A percentile compares a stretch with the other conserved stretches of the same genome.
These are phyloP conservation scores for Gaertneriomyces sp. DNA, from an alignment of 192 early-diverging fungal species.

Conservation along the genomic window DNA sequence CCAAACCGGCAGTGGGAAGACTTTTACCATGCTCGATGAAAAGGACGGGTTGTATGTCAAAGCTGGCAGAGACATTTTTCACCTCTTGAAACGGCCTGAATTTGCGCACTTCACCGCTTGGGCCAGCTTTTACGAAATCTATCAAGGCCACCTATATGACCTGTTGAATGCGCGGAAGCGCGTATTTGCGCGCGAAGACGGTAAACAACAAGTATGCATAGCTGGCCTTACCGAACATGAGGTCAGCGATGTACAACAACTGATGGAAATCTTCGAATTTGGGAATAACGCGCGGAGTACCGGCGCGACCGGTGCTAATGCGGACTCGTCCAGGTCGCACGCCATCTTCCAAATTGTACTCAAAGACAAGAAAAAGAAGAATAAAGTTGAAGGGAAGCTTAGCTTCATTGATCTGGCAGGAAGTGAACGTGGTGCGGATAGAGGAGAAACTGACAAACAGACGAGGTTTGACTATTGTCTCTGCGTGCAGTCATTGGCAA, in stretches of 20 bases:
- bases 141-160: slow-evolving; percentile 93
- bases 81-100: slow-evolving; percentile 62
- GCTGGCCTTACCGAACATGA: slow-evolving; percentile 83
- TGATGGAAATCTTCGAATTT: slow-evolving; percentile 92
- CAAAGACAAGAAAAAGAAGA: slow-evolving; percentile 59
- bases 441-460: slow-evolving; percentile 88
- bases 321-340: slow-evolving; percentile 93
- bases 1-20: slow-evolving; percentile 84
- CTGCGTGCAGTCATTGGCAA: background rate
- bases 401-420: slow-evolving; percentile 98
- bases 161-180: slow-evolving; percentile 85
- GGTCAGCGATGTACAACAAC: slow-evolving; percentile 76
- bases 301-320: slow-evolving; percentile 91
- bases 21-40: slow-evolving; percentile 92
- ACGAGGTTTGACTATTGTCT: slow-evolving; percentile 59
- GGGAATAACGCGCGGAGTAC: slow-evolving; percentile 87
- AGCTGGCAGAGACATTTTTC: slow-evolving; percentile 90
- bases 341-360: slow-evolving; percentile 93
- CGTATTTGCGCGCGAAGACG: slow-evolving; percentile 95
- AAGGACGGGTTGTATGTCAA: slow-evolving; percentile 85
- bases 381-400: slow-evolving; percentile 73
- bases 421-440: slow-evolving; percentile 95
- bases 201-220: slow-evolving; percentile 90
- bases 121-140: slow-evolving; percentile 96
- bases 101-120: slow-evolving; percentile 73